Conservation (phyloP, 768 basidiomycete species). For the Amylocystis lapponica region DNA sequence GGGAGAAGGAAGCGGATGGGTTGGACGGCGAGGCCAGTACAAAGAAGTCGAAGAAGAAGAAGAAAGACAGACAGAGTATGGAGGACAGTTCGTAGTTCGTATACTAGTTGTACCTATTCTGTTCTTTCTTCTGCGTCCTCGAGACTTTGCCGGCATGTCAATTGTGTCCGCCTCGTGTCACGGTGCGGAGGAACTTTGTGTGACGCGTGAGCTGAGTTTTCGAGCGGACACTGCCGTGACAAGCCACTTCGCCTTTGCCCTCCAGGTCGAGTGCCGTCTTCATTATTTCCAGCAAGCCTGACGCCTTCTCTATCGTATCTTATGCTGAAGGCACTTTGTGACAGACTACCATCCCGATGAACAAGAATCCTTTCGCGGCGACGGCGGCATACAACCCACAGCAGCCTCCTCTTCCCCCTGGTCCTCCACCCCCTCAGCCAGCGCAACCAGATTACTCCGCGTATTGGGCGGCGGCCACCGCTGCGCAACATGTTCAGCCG, state of each 20-base stretch:
- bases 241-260: too few relatives aligned
- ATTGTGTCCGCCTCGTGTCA: too few relatives aligned
- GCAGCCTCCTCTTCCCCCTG: slow-evolving; percentile 77
- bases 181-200: too few relatives aligned
- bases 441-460: slow-evolving; percentile 68
- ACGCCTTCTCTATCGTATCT: slow-evolving; percentile 4
- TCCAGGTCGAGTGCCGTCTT: too few relatives aligned
- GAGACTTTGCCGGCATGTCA: too few relatives aligned
- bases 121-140: too few relatives aligned
- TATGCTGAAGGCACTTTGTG: too few relatives aligned
- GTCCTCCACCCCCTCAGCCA: slow-evolving; percentile 67
- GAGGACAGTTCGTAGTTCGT: too few relatives aligned
- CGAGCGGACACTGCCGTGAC: too few relatives aligned
- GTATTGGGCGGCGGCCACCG: slow-evolving; percentile 65
- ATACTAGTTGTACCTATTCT: background rate
- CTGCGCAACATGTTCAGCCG: slow-evolving; percentile 44
- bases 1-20: slow-evolving; percentile 19
- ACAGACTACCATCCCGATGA: too few relatives aligned
- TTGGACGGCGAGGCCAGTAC: slow-evolving; percentile 28
- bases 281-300: too few relatives aligned
- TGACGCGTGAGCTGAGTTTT: too few relatives aligned
- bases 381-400: slow-evolving; percentile 62
- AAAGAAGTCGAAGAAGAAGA: slow-evolving; percentile 29
- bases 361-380: slow-evolving; percentile 80
- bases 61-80: slow-evolving; percentile 35